Evolutionary conservation across 306 rosid genomes (phyloP).

Genomic region (Cucumis melo): DNA sequence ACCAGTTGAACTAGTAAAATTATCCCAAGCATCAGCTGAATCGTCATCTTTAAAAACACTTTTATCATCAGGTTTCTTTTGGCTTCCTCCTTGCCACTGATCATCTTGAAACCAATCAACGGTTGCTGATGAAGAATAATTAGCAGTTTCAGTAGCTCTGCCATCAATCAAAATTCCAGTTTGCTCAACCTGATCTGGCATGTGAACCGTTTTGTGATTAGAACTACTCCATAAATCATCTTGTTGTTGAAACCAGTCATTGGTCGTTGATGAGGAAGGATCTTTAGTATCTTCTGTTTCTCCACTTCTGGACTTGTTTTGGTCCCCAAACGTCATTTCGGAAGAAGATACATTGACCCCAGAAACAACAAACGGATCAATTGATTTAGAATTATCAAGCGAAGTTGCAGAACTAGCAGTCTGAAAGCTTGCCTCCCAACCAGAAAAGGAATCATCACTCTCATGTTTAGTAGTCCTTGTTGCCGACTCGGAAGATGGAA

Average conservation of each 20-base stretch:
- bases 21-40: constrained; percentile 54
- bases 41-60: constrained; percentile 17
- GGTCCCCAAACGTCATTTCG: constrained; percentile 29
- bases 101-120: constrained; percentile 41
- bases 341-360: constrained; percentile 21
- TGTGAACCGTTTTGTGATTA: constrained; percentile 18
- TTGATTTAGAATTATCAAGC: constrained; percentile 26
- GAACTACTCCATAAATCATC: constrained; percentile 40
- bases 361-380: constrained; percentile 30
- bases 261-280: constrained; percentile 24
- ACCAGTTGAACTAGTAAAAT: constrained; percentile 32
- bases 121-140: constrained; percentile 17
- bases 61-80: constrained; percentile 19
- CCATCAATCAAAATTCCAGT: constrained; percentile 16
- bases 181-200: constrained; percentile 28
- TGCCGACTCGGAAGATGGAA: constrained; percentile 19
- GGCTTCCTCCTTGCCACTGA: constrained; percentile 25
- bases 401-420: constrained; percentile 29
- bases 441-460: constrained; percentile 39
- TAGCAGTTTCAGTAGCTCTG: constrained; percentile 16
- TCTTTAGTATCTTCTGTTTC: constrained; percentile 18
- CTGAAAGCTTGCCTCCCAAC: constrained; percentile 65
- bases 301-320: constrained; percentile 21
- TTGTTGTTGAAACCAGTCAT: constrained; percentile 39
- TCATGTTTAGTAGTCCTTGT: constrained; percentile 23